Conservation (phyloP, 140 eudicot species). For the Senecio squalidus region DNA sequence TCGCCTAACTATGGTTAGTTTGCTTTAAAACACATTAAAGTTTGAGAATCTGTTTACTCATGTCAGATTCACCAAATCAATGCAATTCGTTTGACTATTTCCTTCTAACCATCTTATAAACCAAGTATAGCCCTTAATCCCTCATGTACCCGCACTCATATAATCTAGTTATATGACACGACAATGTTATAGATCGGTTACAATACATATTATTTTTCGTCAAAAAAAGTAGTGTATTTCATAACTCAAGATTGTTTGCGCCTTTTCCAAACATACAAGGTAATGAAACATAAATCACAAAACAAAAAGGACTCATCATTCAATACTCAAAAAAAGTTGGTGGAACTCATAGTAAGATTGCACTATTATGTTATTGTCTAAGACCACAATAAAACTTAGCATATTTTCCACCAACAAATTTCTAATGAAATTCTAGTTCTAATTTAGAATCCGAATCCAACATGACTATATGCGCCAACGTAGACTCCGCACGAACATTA, state of each 20-base stretch:
- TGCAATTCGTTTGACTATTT: too few relatives aligned
- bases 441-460: conserved; percentile 11
- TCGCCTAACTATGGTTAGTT: too few relatives aligned
- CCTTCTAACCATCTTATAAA: too few relatives aligned
- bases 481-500: conserved; percentile 33
- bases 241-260: too few relatives aligned
- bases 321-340: background rate
- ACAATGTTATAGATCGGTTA: too few relatives aligned
- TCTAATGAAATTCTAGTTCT: background rate
- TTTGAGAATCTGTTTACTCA: conserved; percentile 1
- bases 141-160: too few relatives aligned
- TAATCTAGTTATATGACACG: too few relatives aligned
- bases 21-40: too few relatives aligned
- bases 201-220: background rate
- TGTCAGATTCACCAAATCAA: too few relatives aligned
- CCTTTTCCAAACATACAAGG: background rate
- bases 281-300: background rate
- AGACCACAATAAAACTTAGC: background rate
- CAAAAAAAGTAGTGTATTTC: background rate
- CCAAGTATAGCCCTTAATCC: too few relatives aligned
- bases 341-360: conserved; percentile 27
- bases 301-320: conserved; percentile 11
- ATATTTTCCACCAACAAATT: background rate
- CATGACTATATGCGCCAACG: conserved; percentile 42
- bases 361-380: conserved; percentile 2